Evolutionary conservation across 306 rosid genomes (phyloP).

Genomic region (Casuarina equisetifolia): DNA sequence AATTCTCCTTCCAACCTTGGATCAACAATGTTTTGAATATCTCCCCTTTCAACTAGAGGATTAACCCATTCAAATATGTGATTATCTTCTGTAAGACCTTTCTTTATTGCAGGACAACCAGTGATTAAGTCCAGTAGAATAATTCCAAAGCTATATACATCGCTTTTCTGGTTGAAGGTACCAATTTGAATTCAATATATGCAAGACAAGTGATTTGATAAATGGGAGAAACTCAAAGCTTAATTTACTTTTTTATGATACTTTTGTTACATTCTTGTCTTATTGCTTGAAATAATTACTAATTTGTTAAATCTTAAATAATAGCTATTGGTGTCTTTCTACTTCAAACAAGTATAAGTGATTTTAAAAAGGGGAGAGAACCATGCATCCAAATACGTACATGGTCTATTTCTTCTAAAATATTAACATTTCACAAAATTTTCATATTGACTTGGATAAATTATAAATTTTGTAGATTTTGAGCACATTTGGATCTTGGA

Average conservation of each 20-base stretch:
- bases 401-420: no score
- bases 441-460: no score
- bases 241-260: not conserved
- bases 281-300: no score
- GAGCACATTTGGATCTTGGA: no score
- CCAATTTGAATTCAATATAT: conserved; percentile 9
- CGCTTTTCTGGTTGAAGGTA: not conserved
- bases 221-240: not conserved
- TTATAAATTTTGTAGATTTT: no score
- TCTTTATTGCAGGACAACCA: conserved; percentile 17
- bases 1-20: not conserved
- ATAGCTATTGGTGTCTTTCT: not conserved
- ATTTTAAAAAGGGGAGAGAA: no score
- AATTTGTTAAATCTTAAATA: not conserved
- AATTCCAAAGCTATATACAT: conserved; percentile 25
- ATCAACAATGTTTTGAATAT: conserved; percentile 18
- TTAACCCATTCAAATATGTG: no score
- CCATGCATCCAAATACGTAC: no score
- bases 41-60: conserved; percentile 22
- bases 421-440: no score
- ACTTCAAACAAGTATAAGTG: no score
- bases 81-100: not conserved
- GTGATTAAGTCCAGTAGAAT: conserved; percentile 26
- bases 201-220: no score
- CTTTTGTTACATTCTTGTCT: not conserved